These are phyloP conservation scores for Populus euphratica DNA, from an alignment of 345 rosid species.

Conservation along the genomic window DNA sequence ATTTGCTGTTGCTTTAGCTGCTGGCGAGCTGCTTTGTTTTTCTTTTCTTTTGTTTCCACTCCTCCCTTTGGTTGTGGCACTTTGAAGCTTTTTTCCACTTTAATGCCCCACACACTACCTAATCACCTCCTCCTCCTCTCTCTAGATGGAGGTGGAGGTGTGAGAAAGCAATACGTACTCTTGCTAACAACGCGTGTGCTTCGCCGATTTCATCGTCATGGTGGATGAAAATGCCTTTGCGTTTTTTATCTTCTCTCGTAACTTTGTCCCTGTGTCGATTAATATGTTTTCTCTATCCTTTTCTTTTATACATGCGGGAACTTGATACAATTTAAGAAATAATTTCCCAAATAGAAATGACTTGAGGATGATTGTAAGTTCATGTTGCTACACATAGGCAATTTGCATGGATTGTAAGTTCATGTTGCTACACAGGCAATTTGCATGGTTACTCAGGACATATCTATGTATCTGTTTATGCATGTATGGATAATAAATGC, in stretches of 20 bases:
- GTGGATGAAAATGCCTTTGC: background rate
- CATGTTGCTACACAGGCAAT: no score
- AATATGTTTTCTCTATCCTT: background rate
- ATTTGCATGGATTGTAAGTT: no score
- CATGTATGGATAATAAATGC: no score
- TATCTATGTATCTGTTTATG: no score
- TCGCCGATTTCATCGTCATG: background rate
- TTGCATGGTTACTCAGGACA: no score
- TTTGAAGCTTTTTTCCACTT: slow-evolving; percentile 7
- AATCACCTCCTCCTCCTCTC: background rate
- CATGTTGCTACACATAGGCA: no score
- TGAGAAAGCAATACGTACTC: slow-evolving; percentile 5
- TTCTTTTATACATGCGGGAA: background rate
- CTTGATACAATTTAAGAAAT: background rate
- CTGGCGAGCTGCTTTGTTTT: background rate
- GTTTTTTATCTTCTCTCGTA: background rate
- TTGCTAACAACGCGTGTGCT: slow-evolving; percentile 16
- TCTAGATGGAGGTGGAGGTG: background rate
- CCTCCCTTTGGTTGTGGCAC: background rate
- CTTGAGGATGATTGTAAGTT: no score
- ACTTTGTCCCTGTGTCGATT: background rate
- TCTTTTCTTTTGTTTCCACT: slow-evolving; percentile 1
- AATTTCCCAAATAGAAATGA: no score
- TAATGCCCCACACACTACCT: background rate
- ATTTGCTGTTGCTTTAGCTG: background rate